Base-by-base conservation (phyloP, 768 basidiomycete species). In the Termitomyces sp. region DNA sequence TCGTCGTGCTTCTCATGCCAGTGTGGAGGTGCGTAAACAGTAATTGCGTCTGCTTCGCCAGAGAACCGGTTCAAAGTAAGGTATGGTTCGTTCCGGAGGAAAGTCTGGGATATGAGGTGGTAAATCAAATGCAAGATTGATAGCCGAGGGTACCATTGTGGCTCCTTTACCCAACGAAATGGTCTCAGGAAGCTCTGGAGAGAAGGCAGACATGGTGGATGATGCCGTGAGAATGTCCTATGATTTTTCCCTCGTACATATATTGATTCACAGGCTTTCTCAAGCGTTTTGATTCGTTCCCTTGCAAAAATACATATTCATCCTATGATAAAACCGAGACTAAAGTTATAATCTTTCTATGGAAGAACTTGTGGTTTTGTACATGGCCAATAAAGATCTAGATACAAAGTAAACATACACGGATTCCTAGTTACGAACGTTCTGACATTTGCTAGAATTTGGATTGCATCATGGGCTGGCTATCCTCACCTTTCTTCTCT, bases 401-500 rank as follows among this genome's bases (percentile, higher is more conserved):
- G 2, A 23, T 10, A 31, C 16, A 20, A 31, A 16, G 6, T 50
- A 50, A 18, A 48, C 16, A 48, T 10, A 44, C 23, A 16, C n/a
- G 10, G 1, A 1, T 3, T 35, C 27, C 44, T 23, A 32, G 39
- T 20, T 12, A 33, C 31, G 22, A 4, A 47, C 22, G 5, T 18
- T 25, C 13, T 27, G 25, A 1, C 12, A 29, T 11, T 20, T 18
- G 13, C 38, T 56, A 60, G 12, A 54, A 29, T 42, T 56, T 56
- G 2, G 48, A 22, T 22, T 53, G 39, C 31, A 22, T 4, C 46
- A 29, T 36, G 27, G 45, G 12, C n/a, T 25, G 36, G 6, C 13
- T 51, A 5, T 52, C 48, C 43, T 51, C 66, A 53, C 64, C 72
- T 66, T 80, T 80, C 58, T 78, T 78, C 52, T 74, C 72, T 43